Conservation (phyloP, 768 basidiomycete genomes). For the Clitopilus hobsonii region DNA sequence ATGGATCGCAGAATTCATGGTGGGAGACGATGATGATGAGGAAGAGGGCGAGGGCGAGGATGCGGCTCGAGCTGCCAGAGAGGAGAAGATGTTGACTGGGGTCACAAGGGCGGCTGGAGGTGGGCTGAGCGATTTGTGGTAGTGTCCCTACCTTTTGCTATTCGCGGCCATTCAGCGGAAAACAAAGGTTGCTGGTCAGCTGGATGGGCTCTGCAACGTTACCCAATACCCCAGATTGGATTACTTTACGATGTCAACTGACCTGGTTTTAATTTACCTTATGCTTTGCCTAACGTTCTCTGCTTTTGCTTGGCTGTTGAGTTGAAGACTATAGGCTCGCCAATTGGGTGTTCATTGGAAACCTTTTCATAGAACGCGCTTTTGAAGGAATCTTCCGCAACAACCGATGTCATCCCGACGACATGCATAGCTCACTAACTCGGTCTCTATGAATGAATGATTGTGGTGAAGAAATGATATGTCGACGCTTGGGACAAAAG, state of each 20-base stretch:
- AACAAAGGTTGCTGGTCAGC: too few relatives aligned
- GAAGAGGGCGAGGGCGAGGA: conserved; percentile 21
- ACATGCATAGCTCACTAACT: too few relatives aligned
- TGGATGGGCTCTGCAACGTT: too few relatives aligned
- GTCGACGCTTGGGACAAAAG: too few relatives aligned
- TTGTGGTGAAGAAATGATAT: too few relatives aligned
- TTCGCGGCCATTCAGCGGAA: too few relatives aligned
- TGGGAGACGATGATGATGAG: conserved; percentile 33
- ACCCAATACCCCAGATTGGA: background rate
- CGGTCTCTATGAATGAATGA: too few relatives aligned
- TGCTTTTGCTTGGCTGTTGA: too few relatives aligned
- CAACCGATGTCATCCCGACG: too few relatives aligned
- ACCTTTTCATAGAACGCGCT: too few relatives aligned
- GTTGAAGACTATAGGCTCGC: background rate
- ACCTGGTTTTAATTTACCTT: background rate
- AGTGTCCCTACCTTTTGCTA: background rate
- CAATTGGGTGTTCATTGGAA: too few relatives aligned
- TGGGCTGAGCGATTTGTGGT: background rate
- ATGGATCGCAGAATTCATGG: conserved; percentile 83
- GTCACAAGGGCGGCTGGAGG: conserved; percentile 42
- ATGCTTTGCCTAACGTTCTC: background rate
- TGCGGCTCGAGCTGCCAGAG: conserved; percentile 26
- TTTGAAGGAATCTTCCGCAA: too few relatives aligned
- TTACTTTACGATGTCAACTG: background rate
- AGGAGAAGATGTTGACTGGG: conserved; percentile 43